These are phyloP conservation scores for Vigna nakashimae DNA, from an alignment of 306 rosid species.

Conservation along the genomic window DNA sequence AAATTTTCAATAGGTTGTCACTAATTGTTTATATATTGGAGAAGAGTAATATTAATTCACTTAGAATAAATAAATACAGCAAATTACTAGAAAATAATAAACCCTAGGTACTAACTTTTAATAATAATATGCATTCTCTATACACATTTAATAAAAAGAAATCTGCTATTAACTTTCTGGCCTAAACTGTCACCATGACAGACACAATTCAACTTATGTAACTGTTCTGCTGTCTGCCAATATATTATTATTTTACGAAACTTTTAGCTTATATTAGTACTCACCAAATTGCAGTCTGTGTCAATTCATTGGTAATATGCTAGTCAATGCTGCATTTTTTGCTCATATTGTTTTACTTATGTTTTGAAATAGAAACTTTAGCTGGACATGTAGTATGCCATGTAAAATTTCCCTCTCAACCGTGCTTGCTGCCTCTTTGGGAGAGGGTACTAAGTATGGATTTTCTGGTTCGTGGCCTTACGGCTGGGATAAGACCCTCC, in stretches of 20 bases:
- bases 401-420: conserved; percentile 6
- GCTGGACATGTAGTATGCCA: not conserved
- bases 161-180: not conserved
- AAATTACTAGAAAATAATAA: not conserved
- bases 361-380: conserved; percentile 30
- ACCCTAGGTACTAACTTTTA: not conserved
- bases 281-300: conserved; percentile 2
- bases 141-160: not conserved
- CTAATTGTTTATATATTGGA: conserved; percentile 32
- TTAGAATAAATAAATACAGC: not conserved
- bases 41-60: not conserved
- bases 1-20: conserved; percentile 21
- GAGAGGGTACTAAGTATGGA: not conserved
- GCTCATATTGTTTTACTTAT: conserved; percentile 16
- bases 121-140: too few species aligned
- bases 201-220: not conserved
- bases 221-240: too few species aligned
- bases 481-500: not conserved
- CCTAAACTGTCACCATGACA: not conserved
- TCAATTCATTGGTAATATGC: conserved; percentile 22
- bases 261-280: not conserved
- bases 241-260: too few species aligned
- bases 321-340: conserved; percentile 13
- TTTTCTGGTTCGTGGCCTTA: not conserved
- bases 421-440: conserved; percentile 12